phyloP scores from a whole-genome alignment of 768 basidiomycete species.

The Suillus subalutaceus region DNA sequence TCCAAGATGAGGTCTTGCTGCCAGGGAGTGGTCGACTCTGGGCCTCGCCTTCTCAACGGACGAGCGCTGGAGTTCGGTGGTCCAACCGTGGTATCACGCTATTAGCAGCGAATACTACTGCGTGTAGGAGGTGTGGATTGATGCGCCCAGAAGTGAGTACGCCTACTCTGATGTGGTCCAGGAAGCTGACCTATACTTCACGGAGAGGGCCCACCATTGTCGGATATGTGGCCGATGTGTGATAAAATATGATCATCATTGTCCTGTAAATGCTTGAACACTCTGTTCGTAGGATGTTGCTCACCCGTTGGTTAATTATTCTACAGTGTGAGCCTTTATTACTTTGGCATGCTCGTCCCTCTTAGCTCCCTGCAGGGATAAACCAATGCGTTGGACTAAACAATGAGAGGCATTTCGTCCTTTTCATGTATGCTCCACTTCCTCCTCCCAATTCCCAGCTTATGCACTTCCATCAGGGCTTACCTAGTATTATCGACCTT shows the following conservation, averaged over 20 bases:
- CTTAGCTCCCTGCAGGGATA: conserved; percentile 62
- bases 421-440: conserved; percentile 76
- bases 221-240: conserved; percentile 89
- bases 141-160: conserved; percentile 75
- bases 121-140: conserved; percentile 70
- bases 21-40: conserved; percentile 52
- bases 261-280: conserved; percentile 63
- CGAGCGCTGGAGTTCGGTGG: conserved; percentile 50
- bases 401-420: conserved; percentile 94
- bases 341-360: neutral
- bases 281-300: conserved; percentile 8
- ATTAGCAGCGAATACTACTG: conserved; percentile 56
- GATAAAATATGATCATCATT: conserved; percentile 90
- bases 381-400: conserved; percentile 97
- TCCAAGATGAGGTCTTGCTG: conserved; percentile 55
- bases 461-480: conserved; percentile 47
- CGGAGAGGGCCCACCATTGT: conserved; percentile 91
- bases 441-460: neutral
- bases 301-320: conserved; percentile 10
- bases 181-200: conserved; percentile 19
- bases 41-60: conserved; percentile 44
- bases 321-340: conserved; percentile 42
- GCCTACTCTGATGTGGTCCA: neutral
- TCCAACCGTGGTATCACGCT: conserved; percentile 47
- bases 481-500: conserved; percentile 79